Conservation (phyloP, 345 rosid genomes). For the Euphorbia lathyris region DNA sequence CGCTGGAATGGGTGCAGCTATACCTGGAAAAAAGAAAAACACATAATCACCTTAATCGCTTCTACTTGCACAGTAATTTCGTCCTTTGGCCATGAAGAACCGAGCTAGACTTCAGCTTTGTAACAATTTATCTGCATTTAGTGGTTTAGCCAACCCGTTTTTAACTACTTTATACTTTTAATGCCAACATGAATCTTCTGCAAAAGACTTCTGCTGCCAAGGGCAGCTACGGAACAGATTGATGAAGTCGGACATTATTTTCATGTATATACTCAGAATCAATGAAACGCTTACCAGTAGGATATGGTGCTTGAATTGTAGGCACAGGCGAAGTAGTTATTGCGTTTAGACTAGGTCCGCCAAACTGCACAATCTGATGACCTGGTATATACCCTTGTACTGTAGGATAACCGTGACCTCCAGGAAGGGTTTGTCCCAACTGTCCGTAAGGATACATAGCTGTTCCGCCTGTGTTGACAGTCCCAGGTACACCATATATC, state of each 20-base stretch:
- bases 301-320: slow-evolving; percentile 67
- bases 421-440: slow-evolving; percentile 57
- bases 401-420: slow-evolving; percentile 64
- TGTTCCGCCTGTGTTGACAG: slow-evolving; percentile 34
- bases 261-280: not conserved
- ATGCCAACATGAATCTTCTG: not conserved
- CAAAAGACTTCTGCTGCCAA: not conserved
- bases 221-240: not conserved
- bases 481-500: slow-evolving; percentile 72
- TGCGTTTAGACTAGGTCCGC: slow-evolving; percentile 57
- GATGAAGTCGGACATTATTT: not conserved
- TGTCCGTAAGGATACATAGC: slow-evolving; percentile 70
- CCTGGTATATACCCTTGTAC: slow-evolving; percentile 73
- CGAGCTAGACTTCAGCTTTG: not conserved
- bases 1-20: slow-evolving; percentile 48
- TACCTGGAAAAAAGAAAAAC: slow-evolving; percentile 30
- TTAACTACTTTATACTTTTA: not conserved
- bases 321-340: slow-evolving; percentile 61
- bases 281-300: slow-evolving; percentile 39
- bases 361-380: slow-evolving; percentile 62
- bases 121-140: not conserved
- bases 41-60: slow-evolving; percentile 12
- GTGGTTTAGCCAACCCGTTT: not conserved
- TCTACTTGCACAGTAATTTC: not conserved
- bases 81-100: not conserved